These are phyloP conservation scores for Orbilia javanica DNA, from an alignment of 2,329 filamentous ascomycete species.

Conservation along the genomic window DNA sequence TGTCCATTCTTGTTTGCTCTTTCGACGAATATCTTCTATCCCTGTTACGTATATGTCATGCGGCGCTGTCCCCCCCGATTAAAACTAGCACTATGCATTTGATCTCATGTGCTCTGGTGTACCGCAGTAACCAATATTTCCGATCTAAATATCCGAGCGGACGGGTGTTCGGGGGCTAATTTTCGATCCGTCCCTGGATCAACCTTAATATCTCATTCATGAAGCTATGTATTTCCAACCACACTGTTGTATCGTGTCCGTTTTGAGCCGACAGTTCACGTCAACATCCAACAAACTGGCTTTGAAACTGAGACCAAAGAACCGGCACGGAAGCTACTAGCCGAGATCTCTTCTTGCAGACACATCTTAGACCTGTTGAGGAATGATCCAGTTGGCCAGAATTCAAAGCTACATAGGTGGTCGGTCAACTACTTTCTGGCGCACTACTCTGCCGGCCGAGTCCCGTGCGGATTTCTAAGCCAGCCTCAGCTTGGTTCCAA, in stretches of 20 bases:
- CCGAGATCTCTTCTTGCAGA: conserved; percentile 6
- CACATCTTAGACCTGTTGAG: background rate
- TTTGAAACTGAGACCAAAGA: background rate
- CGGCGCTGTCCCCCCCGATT: background rate
- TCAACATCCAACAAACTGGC: conserved; percentile 16
- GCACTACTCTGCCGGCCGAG: conserved; percentile 32
- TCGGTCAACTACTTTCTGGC: background rate
- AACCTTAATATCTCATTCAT: background rate
- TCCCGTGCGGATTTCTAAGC: conserved; percentile 53
- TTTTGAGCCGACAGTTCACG: conserved; percentile 30
- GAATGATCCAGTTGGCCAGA: conserved; percentile 14
- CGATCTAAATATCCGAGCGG: background rate
- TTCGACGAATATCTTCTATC: background rate
- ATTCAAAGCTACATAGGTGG: background rate
- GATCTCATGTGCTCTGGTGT: too few relatives aligned
- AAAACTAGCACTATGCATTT: too few relatives aligned
- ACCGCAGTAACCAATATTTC: background rate
- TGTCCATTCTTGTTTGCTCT: background rate
- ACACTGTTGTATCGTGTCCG: conserved; percentile 35
- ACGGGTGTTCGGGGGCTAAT: conserved; percentile 25
- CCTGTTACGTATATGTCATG: background rate
- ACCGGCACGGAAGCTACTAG: conserved; percentile 1
- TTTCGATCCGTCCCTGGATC: background rate
- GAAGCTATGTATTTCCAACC: conserved; percentile 15
- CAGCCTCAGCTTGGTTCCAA: conserved; percentile 1